Evolutionary conservation across 164 flowering plant species (phyloP).

Genomic region (Chloranthus sessilifolius): DNA sequence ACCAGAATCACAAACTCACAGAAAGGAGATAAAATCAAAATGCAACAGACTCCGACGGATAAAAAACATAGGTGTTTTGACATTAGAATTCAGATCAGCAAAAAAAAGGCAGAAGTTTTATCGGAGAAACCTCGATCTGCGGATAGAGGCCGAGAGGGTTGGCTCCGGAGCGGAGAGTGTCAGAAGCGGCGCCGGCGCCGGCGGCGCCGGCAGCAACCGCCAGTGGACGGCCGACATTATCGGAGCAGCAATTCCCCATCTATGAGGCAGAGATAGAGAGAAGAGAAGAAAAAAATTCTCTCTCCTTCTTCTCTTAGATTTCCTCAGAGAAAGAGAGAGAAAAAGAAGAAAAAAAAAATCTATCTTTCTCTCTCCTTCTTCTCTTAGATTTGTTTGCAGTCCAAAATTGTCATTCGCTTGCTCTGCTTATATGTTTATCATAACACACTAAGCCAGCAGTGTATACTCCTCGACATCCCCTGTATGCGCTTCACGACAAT

Average conservation of each 20-base stretch:
- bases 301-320: too few species aligned
- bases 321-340: too few species aligned
- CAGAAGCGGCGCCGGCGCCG: slow-evolving; percentile 5
- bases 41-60: neutral
- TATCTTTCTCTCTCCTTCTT: too few species aligned
- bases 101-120: neutral
- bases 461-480: too few species aligned
- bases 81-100: neutral
- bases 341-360: too few species aligned
- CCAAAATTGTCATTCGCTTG: too few species aligned
- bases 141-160: slow-evolving; percentile 53
- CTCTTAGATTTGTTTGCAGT: too few species aligned
- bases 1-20: too few species aligned
- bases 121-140: slow-evolving; percentile 68
- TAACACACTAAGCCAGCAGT: too few species aligned
- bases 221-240: slow-evolving; percentile 43
- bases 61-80: neutral
- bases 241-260: slow-evolving; percentile 93
- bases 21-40: neutral
- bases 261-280: neutral
- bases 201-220: slow-evolving; percentile 52
- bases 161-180: slow-evolving; percentile 36
- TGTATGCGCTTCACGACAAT: too few species aligned
- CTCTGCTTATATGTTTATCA: too few species aligned
- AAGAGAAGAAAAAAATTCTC: neutral